A percentile compares a stretch with the other conserved stretches of the same genome.
These are phyloP conservation scores for Amniculicola lignicola DNA, from an alignment of 495 filamentous ascomycete genomes.

Conservation along the genomic window DNA sequence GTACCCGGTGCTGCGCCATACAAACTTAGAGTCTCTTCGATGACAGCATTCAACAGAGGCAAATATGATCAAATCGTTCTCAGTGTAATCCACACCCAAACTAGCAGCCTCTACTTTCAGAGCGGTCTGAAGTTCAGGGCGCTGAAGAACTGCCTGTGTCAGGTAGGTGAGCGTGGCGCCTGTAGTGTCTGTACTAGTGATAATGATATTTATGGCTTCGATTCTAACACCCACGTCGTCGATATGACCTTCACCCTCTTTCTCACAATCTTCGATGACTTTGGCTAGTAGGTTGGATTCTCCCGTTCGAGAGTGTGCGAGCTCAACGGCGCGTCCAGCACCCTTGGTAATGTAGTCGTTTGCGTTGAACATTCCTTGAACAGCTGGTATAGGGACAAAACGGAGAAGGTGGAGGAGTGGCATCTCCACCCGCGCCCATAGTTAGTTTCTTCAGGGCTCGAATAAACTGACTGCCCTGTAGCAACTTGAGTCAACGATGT, in stretches of 20 bases:
- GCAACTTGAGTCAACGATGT: too few species aligned
- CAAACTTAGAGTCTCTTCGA: slow-evolving; percentile 31
- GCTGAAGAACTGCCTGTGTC: slow-evolving; percentile 14
- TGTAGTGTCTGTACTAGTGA: slow-evolving; percentile 45
- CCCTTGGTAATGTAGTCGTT: slow-evolving; percentile 19
- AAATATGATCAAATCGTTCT: slow-evolving; percentile 25
- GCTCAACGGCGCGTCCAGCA: slow-evolving; percentile 8
- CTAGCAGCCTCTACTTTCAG: slow-evolving; percentile 8
- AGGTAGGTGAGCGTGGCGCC: slow-evolving; percentile 42
- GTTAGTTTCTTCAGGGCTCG: slow-evolving; percentile 18
- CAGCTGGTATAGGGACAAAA: slow-evolving; percentile 3
- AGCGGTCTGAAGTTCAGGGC: slow-evolving; percentile 5
- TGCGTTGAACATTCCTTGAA: slow-evolving; percentile 19
- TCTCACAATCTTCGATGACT: slow-evolving; percentile 23
- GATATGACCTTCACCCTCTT: slow-evolving; percentile 12
- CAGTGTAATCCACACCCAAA: slow-evolving; percentile 25
- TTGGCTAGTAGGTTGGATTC: slow-evolving; percentile 20
- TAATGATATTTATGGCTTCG: slow-evolving; percentile 39
- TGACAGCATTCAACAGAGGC: slow-evolving; percentile 18
- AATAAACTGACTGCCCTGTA: slow-evolving; percentile 14
- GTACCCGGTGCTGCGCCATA: slow-evolving; percentile 17
- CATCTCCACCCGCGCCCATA: slow-evolving; percentile 19
- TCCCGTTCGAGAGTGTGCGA: neutral
- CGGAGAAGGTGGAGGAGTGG: slow-evolving; percentile 13
- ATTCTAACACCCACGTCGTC: slow-evolving; percentile 18